phyloP scores from a whole-genome alignment of 495 filamentous ascomycete species.

The Annulohypoxylon bovei region DNA sequence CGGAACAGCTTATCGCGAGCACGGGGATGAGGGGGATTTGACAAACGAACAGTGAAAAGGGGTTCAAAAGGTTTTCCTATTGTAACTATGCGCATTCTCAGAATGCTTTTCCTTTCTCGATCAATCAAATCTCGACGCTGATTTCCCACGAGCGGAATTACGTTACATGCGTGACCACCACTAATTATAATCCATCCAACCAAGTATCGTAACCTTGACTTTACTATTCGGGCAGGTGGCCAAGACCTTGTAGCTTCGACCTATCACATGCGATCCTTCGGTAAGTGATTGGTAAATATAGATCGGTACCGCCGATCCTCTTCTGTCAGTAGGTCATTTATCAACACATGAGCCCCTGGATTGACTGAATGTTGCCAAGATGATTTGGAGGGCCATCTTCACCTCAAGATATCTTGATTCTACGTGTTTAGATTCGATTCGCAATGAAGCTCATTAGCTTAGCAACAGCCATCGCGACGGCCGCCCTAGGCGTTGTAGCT shows the following conservation, averaged over 20 bases:
- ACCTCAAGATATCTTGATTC: background rate
- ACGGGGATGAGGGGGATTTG: background rate
- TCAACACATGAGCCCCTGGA: constrained; percentile 24
- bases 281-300: constrained; percentile 20
- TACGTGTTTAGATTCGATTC: background rate
- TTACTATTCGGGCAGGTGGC: constrained; percentile 38
- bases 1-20: background rate
- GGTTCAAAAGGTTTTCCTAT: background rate
- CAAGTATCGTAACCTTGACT: constrained; percentile 6
- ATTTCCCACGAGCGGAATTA: constrained; percentile 7
- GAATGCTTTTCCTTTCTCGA: background rate
- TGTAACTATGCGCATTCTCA: background rate
- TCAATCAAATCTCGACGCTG: constrained; percentile 1
- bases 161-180: constrained; percentile 26
- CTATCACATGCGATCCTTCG: constrained; percentile 30
- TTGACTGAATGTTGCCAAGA: background rate
- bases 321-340: constrained; percentile 3
- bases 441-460: constrained; percentile 29
- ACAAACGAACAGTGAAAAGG: background rate
- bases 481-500: constrained; percentile 7
- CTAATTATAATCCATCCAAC: constrained; percentile 23
- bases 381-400: background rate
- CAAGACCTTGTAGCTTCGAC: background rate
- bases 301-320: constrained; percentile 30
- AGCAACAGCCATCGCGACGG: constrained; percentile 7